These are phyloP conservation scores for Salvia sclarea DNA, from an alignment of 305 asterid genomes.

Conservation along the genomic window DNA sequence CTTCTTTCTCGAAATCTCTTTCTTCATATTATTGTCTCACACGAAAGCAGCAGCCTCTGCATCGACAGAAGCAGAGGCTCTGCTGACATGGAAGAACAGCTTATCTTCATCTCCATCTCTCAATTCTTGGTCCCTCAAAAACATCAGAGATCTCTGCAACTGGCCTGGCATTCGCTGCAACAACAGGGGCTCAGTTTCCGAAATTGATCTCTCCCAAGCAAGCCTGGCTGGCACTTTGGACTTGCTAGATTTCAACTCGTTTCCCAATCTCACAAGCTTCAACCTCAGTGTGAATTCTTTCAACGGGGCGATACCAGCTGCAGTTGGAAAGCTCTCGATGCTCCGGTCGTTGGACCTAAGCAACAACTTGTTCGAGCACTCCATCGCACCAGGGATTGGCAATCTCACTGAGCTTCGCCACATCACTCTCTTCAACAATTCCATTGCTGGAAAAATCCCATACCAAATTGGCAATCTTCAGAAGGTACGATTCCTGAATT, in stretches of 20 bases:
- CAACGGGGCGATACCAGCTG: conserved; percentile 51
- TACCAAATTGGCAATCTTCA: conserved; percentile 43
- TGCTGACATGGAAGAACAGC: conserved; percentile 47
- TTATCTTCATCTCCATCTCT: too few species aligned
- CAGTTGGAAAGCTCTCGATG: conserved; percentile 43
- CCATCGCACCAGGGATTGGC: conserved; percentile 42
- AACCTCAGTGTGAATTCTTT: not conserved
- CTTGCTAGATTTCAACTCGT: conserved; percentile 43
- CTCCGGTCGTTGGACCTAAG: conserved; percentile 46
- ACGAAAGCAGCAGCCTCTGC: conserved; percentile 34
- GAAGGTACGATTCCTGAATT: conserved; percentile 36
- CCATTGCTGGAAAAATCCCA: conserved; percentile 39
- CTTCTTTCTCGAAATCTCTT: not conserved
- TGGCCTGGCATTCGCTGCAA: conserved; percentile 43
- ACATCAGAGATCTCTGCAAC: too few species aligned
- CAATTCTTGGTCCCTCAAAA: too few species aligned
- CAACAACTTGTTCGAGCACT: conserved; percentile 33
- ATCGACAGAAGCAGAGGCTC: conserved; percentile 46
- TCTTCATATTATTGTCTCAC: not conserved
- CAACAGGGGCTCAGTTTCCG: conserved; percentile 38
- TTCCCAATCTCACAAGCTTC: conserved; percentile 37
- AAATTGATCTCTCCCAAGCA: conserved; percentile 42
- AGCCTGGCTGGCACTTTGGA: conserved; percentile 40
- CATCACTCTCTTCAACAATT: conserved; percentile 42
- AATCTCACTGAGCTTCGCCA: conserved; percentile 36